Conservation (phyloP, 1,139 yeast genomes). For the Zhuliangozyma parablackwelliae region DNA sequence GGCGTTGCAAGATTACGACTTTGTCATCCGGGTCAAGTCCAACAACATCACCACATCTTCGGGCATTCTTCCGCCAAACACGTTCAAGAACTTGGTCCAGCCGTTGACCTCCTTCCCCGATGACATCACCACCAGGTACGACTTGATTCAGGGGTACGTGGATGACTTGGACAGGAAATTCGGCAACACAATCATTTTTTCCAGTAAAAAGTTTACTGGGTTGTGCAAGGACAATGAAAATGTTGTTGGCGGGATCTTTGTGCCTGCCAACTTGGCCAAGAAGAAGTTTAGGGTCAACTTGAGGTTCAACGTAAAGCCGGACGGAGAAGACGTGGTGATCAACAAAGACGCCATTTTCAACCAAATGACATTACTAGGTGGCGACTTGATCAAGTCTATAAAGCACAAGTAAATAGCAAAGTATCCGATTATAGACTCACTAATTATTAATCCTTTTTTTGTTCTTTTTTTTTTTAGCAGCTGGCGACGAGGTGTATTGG, state of each 20-base stretch:
- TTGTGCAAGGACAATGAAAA: conserved; percentile 49
- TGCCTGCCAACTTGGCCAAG: conserved; percentile 53
- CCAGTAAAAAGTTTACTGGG: conserved; percentile 51
- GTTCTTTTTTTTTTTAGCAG: no score
- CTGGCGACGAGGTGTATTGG: no score
- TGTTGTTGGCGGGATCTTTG: conserved; percentile 75
- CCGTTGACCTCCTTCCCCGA: conserved; percentile 39
- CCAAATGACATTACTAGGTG: conserved; percentile 74
- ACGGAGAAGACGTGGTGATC: conserved; percentile 50
- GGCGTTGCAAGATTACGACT: conserved; percentile 78
- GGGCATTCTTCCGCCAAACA: conserved; percentile 52
- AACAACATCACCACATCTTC: conserved; percentile 40
- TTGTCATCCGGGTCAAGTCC: conserved; percentile 58
- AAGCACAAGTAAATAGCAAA: conserved; percentile 15
- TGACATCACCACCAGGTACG: conserved; percentile 44
- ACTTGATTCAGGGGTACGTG: conserved; percentile 52
- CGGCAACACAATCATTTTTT: conserved; percentile 56
- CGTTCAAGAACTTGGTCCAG: conserved; percentile 62
- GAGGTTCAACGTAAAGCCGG: conserved; percentile 72
- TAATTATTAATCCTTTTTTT: no score
- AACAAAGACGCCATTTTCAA: conserved; percentile 72
- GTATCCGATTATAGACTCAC: no score
- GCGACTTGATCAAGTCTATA: conserved; percentile 49
- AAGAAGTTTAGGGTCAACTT: conserved; percentile 76
- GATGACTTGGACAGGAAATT: conserved; percentile 55